phyloP scores from a whole-genome alignment of 2,329 filamentous ascomycete genomes.

The Sporothrix dimorphospora region DNA sequence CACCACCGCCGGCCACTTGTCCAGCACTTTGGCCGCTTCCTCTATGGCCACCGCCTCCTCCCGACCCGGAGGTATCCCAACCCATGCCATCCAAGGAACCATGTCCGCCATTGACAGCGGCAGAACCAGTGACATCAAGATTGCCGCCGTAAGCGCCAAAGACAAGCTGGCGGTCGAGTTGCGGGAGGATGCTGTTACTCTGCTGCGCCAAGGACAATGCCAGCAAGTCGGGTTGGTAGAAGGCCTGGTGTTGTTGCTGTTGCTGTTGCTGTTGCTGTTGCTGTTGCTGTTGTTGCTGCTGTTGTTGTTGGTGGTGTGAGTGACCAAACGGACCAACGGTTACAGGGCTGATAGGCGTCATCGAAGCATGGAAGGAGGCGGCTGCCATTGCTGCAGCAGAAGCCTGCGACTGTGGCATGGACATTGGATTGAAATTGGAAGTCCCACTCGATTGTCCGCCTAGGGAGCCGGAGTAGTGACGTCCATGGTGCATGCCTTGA shows the following conservation, averaged over 20 bases:
- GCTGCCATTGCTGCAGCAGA: constrained; percentile 48
- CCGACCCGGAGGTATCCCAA: constrained; percentile 43
- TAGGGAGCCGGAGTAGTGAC: constrained; percentile 48
- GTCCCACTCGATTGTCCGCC: constrained; percentile 48
- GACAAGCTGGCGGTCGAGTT: constrained; percentile 75
- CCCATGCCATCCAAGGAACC: constrained; percentile 48
- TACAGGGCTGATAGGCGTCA: constrained; percentile 59
- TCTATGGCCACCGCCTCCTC: constrained; percentile 22
- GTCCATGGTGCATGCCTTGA: constrained; percentile 46
- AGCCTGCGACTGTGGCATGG: constrained; percentile 48
- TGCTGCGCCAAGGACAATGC: constrained; percentile 55
- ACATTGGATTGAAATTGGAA: constrained; percentile 47
- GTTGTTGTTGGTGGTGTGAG: constrained; percentile 34
- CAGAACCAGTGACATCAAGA: constrained; percentile 47
- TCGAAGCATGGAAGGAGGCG: constrained; percentile 48
- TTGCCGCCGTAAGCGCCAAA: constrained; percentile 70
- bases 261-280: constrained; percentile 32
- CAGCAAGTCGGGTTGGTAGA: constrained; percentile 59
- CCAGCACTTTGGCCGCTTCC: constrained; percentile 13
- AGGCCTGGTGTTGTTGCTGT: constrained; percentile 38
- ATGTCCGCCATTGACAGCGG: constrained; percentile 45
- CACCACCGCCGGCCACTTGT: neutral
- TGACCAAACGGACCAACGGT: constrained; percentile 45
- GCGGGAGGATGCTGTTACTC: constrained; percentile 59
- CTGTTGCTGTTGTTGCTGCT: constrained; percentile 36